Evolutionary conservation across 345 rosid genomes (phyloP), one percentile per base, ranked within the genome.

Genomic region (Draba incana): DNA sequence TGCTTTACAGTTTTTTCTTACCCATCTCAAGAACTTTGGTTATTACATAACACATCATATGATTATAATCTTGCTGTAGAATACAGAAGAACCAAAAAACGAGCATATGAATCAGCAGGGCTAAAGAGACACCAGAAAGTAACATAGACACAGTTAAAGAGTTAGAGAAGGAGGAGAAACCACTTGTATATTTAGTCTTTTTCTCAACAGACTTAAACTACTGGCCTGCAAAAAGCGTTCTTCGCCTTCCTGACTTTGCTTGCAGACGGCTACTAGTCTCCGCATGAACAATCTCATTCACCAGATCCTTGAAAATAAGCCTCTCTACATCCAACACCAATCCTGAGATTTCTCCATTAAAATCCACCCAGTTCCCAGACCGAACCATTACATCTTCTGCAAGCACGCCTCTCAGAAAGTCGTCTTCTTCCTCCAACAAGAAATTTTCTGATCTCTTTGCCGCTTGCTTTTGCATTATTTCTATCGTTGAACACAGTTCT

Each of bases 281-380:
- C 1, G 87, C 83, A 10, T 64, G 83, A 56, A 88, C 83, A 30
- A 87, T 80, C 75, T 94, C 97, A 59, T 83, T 81, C 49, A 91
- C 89, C 53, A 91, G 76, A 76, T 94, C 99, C 80, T 87, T 94
- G 75, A 91, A 94, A 44, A 94, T 57, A 70, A 79, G 69, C 63
- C 97, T 65, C 82, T 94, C 99, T 8, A 91, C 84, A 71, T 86
- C 92, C 46, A 94, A 61, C 31, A 86, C 92, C 47, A 84, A 57
- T 20, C 84, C 89, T 7, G 96, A 77, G 28, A 82, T 69, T 72
- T 87, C 92, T 10, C 51, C 16, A 3, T 71, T 60, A 66, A 87
- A 87, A 53, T 80, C 84, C 1, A 76, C 81, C 99, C 95, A 94
- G 64, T 85, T 79, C 61, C 75, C 89, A 2, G 89, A 85, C 43